Base-by-base conservation (phyloP, 345 rosid genomes). In the Populus nigra region DNA sequence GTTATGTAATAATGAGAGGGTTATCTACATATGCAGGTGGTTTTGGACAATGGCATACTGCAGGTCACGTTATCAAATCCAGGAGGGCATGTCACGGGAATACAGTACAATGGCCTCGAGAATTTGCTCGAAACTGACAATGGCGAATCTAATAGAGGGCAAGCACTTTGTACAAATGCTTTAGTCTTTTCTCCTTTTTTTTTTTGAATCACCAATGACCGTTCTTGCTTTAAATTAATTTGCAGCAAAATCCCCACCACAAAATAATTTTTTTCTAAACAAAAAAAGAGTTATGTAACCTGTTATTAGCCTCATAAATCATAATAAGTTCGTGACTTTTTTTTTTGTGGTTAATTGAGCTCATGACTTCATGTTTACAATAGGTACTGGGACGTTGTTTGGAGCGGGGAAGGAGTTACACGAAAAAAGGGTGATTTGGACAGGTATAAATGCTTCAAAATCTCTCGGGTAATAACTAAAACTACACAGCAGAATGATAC, bases 371-470 rank as follows among this genome's bases (percentile, higher is more conserved):
- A 71, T 66, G 69, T 59, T 33, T 59, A 20, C 23, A 59, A 20
- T 8, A 79, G 81, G 77, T 79, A 79, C 45, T 79, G 81, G 81
- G 81, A 79, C 33, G 65, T 79, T 57, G 81, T 53, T 23, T 79
- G 81, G 81, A 68, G 47, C 27, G 77, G 76, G 18, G 67, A 79
- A 57, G 41, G 67, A 67, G 65, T 71, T 6, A 73, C 36, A 27
- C 25, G 77, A 16, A 73, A 79, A 73, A 79, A 79, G 68, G 81
- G 81, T 33, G n/a, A 41, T 25, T 68, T 79, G 20, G 81, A 79
- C 74, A 73, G 81, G 81, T 79, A 73, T 22, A 31, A 7, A 47
- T 49, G 36, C 16, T 15, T 65, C 33, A 23, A 20, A 61, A 20
- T 2, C 43, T 39, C 43, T 39, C 43, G 43, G 8, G 27, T 9